Evolutionary conservation across 805 yeast genomes (phyloP).

Genomic region (Saccharomycopsis sp.): DNA sequence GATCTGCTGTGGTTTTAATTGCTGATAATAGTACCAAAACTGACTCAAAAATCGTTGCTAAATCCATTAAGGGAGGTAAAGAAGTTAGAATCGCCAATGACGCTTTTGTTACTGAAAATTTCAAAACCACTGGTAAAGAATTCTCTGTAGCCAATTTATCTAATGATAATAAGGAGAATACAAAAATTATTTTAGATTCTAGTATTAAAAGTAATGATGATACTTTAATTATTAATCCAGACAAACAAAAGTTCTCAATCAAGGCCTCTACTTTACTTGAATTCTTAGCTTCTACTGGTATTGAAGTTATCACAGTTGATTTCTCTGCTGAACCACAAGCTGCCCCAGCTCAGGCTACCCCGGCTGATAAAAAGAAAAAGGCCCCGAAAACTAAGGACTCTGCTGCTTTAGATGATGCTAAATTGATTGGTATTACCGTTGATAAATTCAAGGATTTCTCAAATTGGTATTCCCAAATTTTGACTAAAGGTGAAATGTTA

Average conservation of each 20-base stretch:
- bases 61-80: constrained; percentile 56
- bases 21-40: constrained; percentile 66
- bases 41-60: constrained; percentile 55
- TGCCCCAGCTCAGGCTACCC: constrained; percentile 21
- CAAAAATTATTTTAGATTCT: constrained; percentile 52
- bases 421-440: constrained; percentile 90
- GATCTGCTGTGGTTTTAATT: constrained; percentile 71
- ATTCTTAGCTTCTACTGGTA: constrained; percentile 39
- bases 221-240: constrained; percentile 37
- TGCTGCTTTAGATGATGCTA: constrained; percentile 71
- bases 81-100: constrained; percentile 86
- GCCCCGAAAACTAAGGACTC: constrained; percentile 22
- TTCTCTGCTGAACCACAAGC: constrained; percentile 33
- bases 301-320: constrained; percentile 47
- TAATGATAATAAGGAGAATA: constrained; percentile 40
- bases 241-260: constrained; percentile 40
- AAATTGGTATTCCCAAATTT: constrained; percentile 94
- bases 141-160: constrained; percentile 44
- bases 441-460: constrained; percentile 90
- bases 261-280: constrained; percentile 36
- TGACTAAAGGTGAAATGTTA: constrained; percentile 95
- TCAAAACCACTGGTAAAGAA: constrained; percentile 47
- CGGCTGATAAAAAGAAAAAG: constrained; percentile 18
- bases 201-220: constrained; percentile 32
- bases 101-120: constrained; percentile 60